Base-by-base conservation (phyloP, 257 asterid species). In the Lycium ferocissimum region DNA sequence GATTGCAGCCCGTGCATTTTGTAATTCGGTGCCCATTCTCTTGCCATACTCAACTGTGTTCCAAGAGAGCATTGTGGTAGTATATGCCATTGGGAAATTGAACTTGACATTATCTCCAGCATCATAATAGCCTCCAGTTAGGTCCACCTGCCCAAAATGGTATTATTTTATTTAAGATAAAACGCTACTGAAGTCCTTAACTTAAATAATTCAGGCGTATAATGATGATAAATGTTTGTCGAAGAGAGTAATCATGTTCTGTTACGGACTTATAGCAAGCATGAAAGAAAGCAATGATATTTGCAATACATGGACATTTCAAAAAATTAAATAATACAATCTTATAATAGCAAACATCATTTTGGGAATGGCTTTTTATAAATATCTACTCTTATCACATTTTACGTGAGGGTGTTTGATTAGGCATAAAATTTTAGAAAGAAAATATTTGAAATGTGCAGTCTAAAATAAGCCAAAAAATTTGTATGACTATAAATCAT, bases 101-200 rank as follows among this genome's bases (percentile, higher is more conserved):
- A 95, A 95, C 75, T 95, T 95, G n/a, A 95, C 91, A 13, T 95
- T 95, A 91, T 95, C 98, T 18, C 98, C 98, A 5, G 97, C 98
- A 86, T 95, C 98, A 81, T 95, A 92, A 85, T 95, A 95, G 0
- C 99, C 99, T 51, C 98, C 98, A 3, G 89, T 87, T 78, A 95
- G 90, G 91, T 95, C 94, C 90, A 95, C 98, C 98, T 93, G 85
- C 85, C 82, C 83, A 79, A 57, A 6, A 61, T 26, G 2, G 6
- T 20, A 83, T 13, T 7, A 47, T 4, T 14, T 38, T 40, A 17
- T 17, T 80, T 13, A 7, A 78, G 7, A 53, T 18, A 7, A 17
- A 26, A 13, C 11, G 6, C 11, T 61, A 5, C 17, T 17, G 14
- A 6, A n/a, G 4, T 18, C 49, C 40, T 53, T 26, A 26, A 26